phyloP scores from a whole-genome alignment of 345 rosid genomes.

The Kernera saxatilis region DNA sequence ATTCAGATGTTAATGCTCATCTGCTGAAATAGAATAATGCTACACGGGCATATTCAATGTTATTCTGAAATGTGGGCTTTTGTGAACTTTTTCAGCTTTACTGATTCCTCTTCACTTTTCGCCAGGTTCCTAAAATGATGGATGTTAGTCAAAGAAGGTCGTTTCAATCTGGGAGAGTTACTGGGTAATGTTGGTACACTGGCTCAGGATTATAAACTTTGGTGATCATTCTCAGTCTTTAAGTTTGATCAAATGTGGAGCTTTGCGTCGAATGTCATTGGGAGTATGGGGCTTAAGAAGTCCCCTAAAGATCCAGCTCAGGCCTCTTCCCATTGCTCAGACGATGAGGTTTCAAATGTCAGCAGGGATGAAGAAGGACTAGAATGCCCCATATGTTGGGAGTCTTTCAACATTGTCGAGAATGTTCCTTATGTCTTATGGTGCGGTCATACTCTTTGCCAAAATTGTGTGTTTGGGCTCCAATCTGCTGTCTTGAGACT shows the following conservation, averaged over 20 bases:
- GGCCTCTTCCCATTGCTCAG: constrained; percentile 45
- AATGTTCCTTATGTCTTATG: constrained; percentile 64
- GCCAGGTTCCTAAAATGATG: constrained; percentile 4
- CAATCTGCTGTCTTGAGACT: constrained; percentile 47
- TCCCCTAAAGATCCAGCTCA: constrained; percentile 16
- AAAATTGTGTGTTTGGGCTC: constrained; percentile 57
- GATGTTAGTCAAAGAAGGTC: not conserved
- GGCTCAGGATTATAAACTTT: not conserved
- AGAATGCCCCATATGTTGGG: constrained; percentile 69
- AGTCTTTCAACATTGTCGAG: constrained; percentile 67
- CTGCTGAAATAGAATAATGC: not conserved
- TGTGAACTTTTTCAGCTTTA: not conserved
- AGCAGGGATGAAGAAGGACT: constrained; percentile 46
- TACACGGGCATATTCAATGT: no score
- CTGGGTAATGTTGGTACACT: constrained; percentile 14
- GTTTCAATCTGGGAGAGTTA: not conserved
- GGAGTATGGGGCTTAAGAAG: constrained; percentile 33
- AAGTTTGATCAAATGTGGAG: constrained; percentile 34
- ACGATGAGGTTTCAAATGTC: constrained; percentile 39
- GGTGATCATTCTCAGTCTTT: constrained; percentile 3
- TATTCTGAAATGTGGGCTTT: not conserved
- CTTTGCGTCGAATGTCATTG: constrained; percentile 37
- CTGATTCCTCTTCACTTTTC: not conserved
- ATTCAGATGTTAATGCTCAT: constrained; percentile 8
- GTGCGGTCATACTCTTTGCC: constrained; percentile 71